Base-by-base conservation (phyloP, 352 stramenopile species). In the Globisporangium polare region DNA sequence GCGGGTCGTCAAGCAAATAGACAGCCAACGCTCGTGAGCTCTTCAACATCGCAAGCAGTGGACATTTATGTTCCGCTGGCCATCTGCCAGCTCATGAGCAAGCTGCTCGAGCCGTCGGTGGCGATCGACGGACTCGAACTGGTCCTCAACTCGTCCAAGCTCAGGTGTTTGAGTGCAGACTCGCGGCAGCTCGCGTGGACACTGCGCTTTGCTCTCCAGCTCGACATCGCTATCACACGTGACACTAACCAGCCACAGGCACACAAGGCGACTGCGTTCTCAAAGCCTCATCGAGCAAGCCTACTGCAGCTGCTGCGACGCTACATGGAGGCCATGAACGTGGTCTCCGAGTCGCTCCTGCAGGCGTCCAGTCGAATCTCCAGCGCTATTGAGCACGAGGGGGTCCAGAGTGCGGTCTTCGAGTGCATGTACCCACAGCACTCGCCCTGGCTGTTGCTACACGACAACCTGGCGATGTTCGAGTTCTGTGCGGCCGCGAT, bases 341-440 rank as follows among this genome's bases (percentile, higher is more conserved):
- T 73, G 12, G 66, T 71, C 45, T 53, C 60, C 8, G 74, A 83
- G 62, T 63, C 76, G 26, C 2, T 56, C n/a, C 52, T 62, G 13
- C 68, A 79, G 59, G 55, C 69, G 4, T 64, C 72, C 27, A 52
- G 43, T 20, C 62, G 46, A 6, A 65, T 86, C 37, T 60, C 54
- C 3, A 12, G 29, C 24, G 61, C 64, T 12, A 27, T 78, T 20
- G 31, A 37, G 5, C 73, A 64, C 10, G 52, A 66, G n/a, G 60
- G 62, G 29, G 50, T 83, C 15, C 63, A 73, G 55, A 47, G 65
- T 12, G 77, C 77, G 9, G 62, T 86, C 7, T 62, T 69, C 18
- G 65, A 70, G 71, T 83, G 77, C 27, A 27, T 86, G 9, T 84
- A 79, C 35, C 77, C 75, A 17, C 65, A 80, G 29, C 68, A 74